These are phyloP conservation scores for Mucor mucedo DNA, from an alignment of 371 early-diverging fungal genomes.

Conservation along the genomic window DNA sequence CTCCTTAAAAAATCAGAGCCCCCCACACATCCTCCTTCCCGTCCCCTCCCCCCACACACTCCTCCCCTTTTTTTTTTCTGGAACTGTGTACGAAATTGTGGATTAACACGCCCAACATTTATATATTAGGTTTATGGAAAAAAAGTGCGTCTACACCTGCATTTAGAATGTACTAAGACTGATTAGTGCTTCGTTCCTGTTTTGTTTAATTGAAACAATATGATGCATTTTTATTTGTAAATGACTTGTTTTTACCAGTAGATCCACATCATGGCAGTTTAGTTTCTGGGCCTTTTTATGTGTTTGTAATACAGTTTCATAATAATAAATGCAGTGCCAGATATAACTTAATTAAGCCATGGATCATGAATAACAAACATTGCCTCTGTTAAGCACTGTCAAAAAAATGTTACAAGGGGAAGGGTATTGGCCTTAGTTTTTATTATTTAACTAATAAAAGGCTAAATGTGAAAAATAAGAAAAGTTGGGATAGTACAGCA, in stretches of 20 bases:
- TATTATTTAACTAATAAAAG: neutral
- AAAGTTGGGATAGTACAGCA: neutral
- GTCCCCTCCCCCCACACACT: too few species aligned
- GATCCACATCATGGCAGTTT: conserved; percentile 2
- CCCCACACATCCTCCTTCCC: neutral
- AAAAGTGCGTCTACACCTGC: neutral
- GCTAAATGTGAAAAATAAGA: neutral
- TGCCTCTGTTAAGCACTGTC: neutral
- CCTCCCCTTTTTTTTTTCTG: neutral
- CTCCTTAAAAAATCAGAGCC: conserved; percentile 13
- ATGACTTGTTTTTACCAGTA: neutral
- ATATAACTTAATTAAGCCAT: neutral
- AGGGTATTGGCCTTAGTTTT: neutral
- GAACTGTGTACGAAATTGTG: neutral
- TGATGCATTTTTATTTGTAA: conserved; percentile 2
- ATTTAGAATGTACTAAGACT: neutral
- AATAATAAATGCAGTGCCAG: neutral
- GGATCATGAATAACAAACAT: too few species aligned
- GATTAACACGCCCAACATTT: too few species aligned
- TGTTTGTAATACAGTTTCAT: conserved; percentile 4
- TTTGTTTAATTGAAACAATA: conserved; percentile 5
- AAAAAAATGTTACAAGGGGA: neutral
- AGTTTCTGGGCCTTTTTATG: neutral
- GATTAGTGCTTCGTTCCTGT: neutral
- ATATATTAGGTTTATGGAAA: neutral